Percentiles rank a stretch among this genome's conserved stretches.
These are phyloP conservation scores for Berberis vulgaris DNA, from an alignment of 164 flowering plant genomes.

Conservation along the genomic window DNA sequence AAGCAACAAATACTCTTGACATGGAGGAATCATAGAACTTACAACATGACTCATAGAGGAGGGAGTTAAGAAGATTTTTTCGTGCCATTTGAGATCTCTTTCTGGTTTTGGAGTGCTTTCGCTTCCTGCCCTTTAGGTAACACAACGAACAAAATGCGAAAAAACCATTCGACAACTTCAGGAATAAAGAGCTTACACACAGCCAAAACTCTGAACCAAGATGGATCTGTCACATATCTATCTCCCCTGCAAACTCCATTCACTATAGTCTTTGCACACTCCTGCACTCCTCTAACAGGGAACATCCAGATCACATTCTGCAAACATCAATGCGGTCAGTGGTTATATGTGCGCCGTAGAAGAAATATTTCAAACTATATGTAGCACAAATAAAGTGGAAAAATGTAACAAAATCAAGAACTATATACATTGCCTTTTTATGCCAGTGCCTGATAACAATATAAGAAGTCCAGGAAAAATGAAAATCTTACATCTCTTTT, in stretches of 20 bases:
- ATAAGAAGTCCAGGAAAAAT: not conserved
- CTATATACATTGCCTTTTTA: not conserved
- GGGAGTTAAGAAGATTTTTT: not conserved
- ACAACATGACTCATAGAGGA: not conserved
- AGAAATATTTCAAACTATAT: not conserved
- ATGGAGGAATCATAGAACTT: no score
- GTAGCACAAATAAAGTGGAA: not conserved
- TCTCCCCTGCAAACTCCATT: constrained; percentile 41
- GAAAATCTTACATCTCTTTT: constrained; percentile 35
- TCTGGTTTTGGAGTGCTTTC: not conserved
- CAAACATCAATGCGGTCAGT: not conserved
- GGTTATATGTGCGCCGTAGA: no score
- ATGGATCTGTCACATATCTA: constrained; percentile 29
- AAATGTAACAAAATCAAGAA: not conserved
- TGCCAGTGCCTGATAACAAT: not conserved
- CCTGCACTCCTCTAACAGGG: constrained; percentile 23
- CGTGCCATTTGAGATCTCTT: not conserved
- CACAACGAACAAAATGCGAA: constrained; percentile 16
- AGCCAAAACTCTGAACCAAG: constrained; percentile 17
- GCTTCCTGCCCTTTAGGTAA: not conserved
- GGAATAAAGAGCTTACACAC: constrained; percentile 26
- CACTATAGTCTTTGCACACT: constrained; percentile 38
- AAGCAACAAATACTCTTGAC: no score
- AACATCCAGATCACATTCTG: constrained; percentile 28
- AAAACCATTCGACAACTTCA: constrained; percentile 32